These are phyloP conservation scores for Eutypa lata DNA, from an alignment of 2,329 filamentous ascomycete species.

Conservation along the genomic window DNA sequence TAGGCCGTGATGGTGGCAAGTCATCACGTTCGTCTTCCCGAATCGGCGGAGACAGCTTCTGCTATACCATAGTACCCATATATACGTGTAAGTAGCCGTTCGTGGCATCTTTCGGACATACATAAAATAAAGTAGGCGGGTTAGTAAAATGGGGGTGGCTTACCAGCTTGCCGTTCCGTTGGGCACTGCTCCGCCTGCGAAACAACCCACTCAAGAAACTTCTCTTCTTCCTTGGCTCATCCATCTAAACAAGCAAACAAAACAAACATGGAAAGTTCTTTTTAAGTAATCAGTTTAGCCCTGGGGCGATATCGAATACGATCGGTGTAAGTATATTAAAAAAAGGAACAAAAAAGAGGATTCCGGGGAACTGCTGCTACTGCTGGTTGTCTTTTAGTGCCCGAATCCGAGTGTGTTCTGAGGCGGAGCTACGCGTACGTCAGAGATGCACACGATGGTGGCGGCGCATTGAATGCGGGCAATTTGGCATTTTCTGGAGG, in stretches of 20 bases:
- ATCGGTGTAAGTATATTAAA: not conserved
- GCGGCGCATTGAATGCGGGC: not conserved
- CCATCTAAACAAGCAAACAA: conserved; percentile 11
- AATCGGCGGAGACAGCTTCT: conserved; percentile 29
- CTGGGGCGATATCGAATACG: no score
- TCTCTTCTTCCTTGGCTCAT: conserved; percentile 36
- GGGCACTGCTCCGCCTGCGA: conserved; percentile 43
- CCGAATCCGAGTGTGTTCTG: not conserved
- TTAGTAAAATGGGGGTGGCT: conserved; percentile 11
- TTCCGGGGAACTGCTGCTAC: not conserved
- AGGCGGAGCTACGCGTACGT: not conserved
- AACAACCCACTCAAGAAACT: conserved; percentile 48
- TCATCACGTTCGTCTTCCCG: conserved; percentile 32
- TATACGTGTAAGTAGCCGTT: not conserved
- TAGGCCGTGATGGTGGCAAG: conserved; percentile 22
- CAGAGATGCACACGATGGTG: not conserved
- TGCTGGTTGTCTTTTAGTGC: no score
- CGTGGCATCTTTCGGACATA: no score
- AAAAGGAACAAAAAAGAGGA: not conserved
- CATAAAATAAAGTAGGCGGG: not conserved
- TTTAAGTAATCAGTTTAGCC: not conserved
- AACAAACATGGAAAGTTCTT: not conserved
- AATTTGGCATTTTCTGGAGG: not conserved
- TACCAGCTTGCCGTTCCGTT: conserved; percentile 34
- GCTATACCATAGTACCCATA: conserved; percentile 15